Evolutionary conservation across 345 rosid genomes (phyloP).

Genomic region (Citropsis articulata): DNA sequence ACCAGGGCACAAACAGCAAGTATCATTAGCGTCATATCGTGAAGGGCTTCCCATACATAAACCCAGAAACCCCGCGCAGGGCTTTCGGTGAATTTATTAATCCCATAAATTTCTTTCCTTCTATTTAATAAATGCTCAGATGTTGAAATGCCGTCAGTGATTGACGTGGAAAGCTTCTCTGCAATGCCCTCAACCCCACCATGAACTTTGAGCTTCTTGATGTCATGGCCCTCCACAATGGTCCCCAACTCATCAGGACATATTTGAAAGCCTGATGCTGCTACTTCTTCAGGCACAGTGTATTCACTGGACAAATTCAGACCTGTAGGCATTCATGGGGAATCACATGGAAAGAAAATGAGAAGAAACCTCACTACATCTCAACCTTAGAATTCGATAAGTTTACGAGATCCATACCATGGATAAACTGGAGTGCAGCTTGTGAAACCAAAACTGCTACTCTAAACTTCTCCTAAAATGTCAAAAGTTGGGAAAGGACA

Average conservation of each 20-base stretch:
- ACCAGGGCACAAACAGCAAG: conserved; percentile 57
- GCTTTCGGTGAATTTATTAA: conserved; percentile 79
- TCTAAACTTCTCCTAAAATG: conserved; percentile 68
- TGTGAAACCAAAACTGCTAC: conserved; percentile 91
- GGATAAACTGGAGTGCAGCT: conserved; percentile 87
- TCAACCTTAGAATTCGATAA: background rate
- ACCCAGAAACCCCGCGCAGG: conserved; percentile 76
- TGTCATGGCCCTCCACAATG: conserved; percentile 80
- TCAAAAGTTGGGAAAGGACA: conserved; percentile 6
- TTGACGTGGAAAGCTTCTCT: conserved; percentile 63
- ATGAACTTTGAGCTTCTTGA: conserved; percentile 70
- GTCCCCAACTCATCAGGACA: conserved; percentile 86
- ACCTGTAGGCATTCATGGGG: conserved; percentile 42
- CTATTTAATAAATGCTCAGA: conserved; percentile 37
- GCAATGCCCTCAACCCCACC: conserved; percentile 67
- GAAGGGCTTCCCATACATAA: conserved; percentile 69
- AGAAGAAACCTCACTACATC: background rate
- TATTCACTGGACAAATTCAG: conserved; percentile 62
- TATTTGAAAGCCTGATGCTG: conserved; percentile 74
- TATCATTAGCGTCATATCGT: conserved; percentile 67
- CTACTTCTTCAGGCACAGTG: conserved; percentile 67
- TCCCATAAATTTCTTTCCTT: conserved; percentile 67
- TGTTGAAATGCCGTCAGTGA: conserved; percentile 51
- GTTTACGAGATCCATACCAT: conserved; percentile 43
- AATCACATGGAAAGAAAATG: conserved; percentile 18